Evolutionary conservation across 768 basidiomycete species (phyloP), one percentile per base, ranked within the genome.

Genomic region (Pulveroboletus sp.): DNA sequence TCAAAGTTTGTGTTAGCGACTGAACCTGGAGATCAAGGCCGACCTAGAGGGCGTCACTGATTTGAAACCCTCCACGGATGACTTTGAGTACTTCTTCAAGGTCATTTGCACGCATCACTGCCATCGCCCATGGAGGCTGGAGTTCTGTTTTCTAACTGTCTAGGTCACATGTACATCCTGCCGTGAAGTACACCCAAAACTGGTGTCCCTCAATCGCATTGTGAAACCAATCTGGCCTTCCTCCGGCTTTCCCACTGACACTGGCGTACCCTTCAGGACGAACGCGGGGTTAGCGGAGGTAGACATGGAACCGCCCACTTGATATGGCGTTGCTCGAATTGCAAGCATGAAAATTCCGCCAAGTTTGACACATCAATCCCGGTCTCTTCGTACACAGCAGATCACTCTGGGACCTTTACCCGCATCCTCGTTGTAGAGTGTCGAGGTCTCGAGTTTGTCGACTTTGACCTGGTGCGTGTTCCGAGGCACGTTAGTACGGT

Each of bases 131-230:
- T 38, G 49, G 31, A 36, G 33, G 44, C 44, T 46, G 32, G 37
- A 41, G 6, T 26, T 21, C 39, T 36, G 28, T 41, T 41, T 44
- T 44, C 26, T 31, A 18, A 35, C 52, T 32, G 21, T 38, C 9
- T 42, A 82, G 88, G 87, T 93, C 10, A 78, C 81, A 69, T 93
- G 90, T 67, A 89, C 74, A 30, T 85, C 80, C 62, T 93, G 90
- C 62, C 75, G 87, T 48, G 89, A 91, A 69, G 67, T 69, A 5
- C 90, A 93, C 58, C 79, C 84, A 4, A 92, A 88, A 56, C 54
- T 74, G 42, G 81, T 93, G 3, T 69, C 84, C 32, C 62, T 93
- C 51, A 92, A 93, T 58, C 83, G 86, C 41, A 56, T 69, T 47
- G 90, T 91, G 66, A 52, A 61, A 24, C 44, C 21, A 6, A 27